Percentiles rank a stretch among this genome's conserved stretches.
Evolutionary conservation across 2,329 filamentous ascomycete genomes (phyloP).

Genomic region (Tolypocladium nubicola): DNA sequence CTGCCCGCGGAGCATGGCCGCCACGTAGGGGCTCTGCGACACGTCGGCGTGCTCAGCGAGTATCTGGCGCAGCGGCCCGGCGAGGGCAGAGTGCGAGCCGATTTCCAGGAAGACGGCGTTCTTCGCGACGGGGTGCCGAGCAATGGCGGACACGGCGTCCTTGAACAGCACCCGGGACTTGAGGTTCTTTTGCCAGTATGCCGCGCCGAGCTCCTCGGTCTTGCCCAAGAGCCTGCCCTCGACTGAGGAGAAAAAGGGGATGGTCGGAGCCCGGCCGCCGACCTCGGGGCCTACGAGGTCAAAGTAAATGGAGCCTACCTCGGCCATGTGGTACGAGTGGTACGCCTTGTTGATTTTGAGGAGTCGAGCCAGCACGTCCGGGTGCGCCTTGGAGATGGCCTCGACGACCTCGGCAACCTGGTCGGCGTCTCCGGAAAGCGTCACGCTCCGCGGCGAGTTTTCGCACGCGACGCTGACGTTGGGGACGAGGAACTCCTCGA

Average conservation of each 20-base stretch:
- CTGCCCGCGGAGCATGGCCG: constrained; percentile 4
- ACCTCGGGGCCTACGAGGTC: too few relatives aligned
- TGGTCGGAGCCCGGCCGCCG: too few relatives aligned
- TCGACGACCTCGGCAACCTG: not conserved
- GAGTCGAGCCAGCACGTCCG: not conserved
- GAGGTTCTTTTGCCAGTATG: constrained; percentile 8
- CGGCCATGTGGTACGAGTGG: constrained; percentile 15
- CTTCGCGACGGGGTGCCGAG: not conserved
- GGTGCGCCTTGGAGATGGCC: not conserved
- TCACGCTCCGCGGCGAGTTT: not conserved
- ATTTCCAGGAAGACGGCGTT: constrained; percentile 9
- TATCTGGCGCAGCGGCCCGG: constrained; percentile 10
- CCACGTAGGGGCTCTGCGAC: constrained; percentile 1
- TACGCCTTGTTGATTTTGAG: constrained; percentile 18
- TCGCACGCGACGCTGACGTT: constrained; percentile 3
- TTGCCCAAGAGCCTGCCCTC: too few relatives aligned
- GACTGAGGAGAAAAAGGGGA: too few relatives aligned
- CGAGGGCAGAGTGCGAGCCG: constrained; percentile 11
- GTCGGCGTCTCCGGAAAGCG: constrained; percentile 5
- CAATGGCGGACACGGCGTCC: not conserved
- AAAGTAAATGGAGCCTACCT: not conserved
- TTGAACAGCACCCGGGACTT: constrained; percentile 4
- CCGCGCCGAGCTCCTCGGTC: not conserved
- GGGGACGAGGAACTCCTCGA: constrained; percentile 10
- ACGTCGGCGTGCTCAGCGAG: not conserved